These are phyloP conservation scores for Hamamelis virginiana DNA, from an alignment of 164 flowering plant genomes.

Conservation along the genomic window DNA sequence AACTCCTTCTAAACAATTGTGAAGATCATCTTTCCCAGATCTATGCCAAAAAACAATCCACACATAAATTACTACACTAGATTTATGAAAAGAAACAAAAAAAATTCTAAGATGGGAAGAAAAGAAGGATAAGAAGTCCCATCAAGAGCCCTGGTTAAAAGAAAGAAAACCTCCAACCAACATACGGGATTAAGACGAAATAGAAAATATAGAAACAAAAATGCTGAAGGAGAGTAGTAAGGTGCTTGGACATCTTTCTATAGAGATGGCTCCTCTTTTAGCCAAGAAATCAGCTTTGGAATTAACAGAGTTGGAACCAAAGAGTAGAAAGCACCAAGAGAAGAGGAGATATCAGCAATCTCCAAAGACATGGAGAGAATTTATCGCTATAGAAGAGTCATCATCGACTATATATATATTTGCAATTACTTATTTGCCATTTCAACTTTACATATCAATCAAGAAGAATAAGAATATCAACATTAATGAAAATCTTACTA, in stretches of 20 bases:
- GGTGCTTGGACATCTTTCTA: too few relatives aligned
- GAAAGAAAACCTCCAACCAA: background rate
- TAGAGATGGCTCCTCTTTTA: background rate
- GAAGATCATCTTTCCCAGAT: slow-evolving; percentile 28
- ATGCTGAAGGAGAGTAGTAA: too few relatives aligned
- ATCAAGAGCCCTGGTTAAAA: background rate
- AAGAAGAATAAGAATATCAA: too few relatives aligned
- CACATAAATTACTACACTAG: background rate
- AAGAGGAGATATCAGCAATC: background rate
- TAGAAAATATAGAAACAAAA: too few relatives aligned
- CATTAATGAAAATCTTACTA: too few relatives aligned
- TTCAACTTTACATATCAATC: too few relatives aligned
- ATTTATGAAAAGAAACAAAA: background rate
- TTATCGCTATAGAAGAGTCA: too few relatives aligned
- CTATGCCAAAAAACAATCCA: slow-evolving; percentile 28
- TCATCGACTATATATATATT: too few relatives aligned
- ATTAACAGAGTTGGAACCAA: background rate
- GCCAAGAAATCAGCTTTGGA: background rate
- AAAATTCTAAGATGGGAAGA: background rate
- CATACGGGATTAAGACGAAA: background rate
- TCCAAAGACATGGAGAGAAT: background rate
- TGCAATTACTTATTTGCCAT: too few relatives aligned
- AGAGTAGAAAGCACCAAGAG: background rate
- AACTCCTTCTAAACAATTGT: slow-evolving; percentile 30
- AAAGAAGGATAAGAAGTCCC: background rate